Evolutionary conservation across 2,329 filamentous ascomycete genomes (phyloP).

Genomic region (Talaromyces sp.): DNA sequence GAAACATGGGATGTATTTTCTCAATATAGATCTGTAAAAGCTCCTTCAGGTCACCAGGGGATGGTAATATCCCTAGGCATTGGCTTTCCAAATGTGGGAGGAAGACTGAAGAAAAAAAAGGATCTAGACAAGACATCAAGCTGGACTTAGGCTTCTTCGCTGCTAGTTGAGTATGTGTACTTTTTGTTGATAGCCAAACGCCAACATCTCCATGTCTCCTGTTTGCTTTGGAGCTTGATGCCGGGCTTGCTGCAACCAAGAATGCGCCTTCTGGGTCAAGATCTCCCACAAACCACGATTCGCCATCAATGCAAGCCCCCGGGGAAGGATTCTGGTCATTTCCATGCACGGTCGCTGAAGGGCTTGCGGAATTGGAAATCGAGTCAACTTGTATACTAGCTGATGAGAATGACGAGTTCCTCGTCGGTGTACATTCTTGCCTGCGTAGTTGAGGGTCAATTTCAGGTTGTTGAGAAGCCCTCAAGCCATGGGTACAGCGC

Average conservation of each 20-base stretch:
- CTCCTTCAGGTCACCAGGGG: not conserved
- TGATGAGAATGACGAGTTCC: not conserved
- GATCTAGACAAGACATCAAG: not conserved
- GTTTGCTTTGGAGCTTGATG: not conserved
- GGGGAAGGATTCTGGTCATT: not conserved
- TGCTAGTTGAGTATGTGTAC: not conserved
- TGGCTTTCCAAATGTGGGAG: not conserved
- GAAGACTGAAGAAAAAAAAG: not conserved
- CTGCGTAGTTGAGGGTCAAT: not conserved
- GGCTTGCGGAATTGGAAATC: not conserved
- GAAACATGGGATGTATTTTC: conserved; percentile 1
- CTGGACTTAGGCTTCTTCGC: not conserved
- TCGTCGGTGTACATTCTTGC: no score
- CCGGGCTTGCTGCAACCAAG: conserved; percentile 1
- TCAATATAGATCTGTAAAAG: not conserved
- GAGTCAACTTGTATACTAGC: not conserved
- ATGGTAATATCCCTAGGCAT: not conserved
- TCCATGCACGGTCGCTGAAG: not conserved
- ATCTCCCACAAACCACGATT: conserved; percentile 7
- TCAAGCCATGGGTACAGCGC: conserved; percentile 3
- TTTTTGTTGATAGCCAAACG: not conserved
- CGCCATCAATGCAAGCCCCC: not conserved
- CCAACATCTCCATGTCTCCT: conserved; percentile 1
- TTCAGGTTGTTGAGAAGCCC: not conserved
- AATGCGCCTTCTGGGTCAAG: conserved; percentile 7